Evolutionary conservation across 768 basidiomycete species (phyloP).

Genomic region (Macrocybe gigantea): DNA sequence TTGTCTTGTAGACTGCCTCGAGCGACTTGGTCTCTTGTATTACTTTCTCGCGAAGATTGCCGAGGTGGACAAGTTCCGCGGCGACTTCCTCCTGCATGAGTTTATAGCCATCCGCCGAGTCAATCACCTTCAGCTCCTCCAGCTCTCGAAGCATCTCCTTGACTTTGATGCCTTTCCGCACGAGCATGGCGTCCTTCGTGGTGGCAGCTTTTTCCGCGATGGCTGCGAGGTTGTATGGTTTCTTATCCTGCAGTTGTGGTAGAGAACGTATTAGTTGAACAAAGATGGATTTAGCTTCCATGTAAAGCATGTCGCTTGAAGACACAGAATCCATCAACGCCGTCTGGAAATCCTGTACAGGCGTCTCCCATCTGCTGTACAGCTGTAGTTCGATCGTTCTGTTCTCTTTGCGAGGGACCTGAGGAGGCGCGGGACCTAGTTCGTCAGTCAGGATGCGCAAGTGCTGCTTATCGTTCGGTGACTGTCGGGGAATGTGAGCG

Average conservation of each 20-base stretch:
- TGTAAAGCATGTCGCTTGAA: slow-evolving; percentile 97
- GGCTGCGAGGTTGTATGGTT: slow-evolving; percentile 81
- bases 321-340: slow-evolving; percentile 97
- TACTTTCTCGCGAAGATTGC: slow-evolving; percentile 95
- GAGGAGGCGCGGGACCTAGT: slow-evolving; percentile 86
- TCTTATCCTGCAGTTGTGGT: slow-evolving; percentile 75
- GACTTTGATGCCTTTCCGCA: slow-evolving; percentile 97
- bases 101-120: slow-evolving; percentile 75
- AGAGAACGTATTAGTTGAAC: slow-evolving; percentile 96
- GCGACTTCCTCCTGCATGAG: slow-evolving; percentile 98
- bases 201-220: slow-evolving; percentile 96
- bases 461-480: slow-evolving; percentile 96
- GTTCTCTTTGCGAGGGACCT: slow-evolving; percentile 98
- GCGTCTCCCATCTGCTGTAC: slow-evolving; percentile 99
- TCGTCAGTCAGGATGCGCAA: slow-evolving; percentile 95
- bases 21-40: slow-evolving; percentile 86
- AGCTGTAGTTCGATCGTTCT: slow-evolving; percentile 86
- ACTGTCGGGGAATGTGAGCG: slow-evolving; percentile 37
- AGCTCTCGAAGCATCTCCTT: slow-evolving; percentile 98
- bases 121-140: slow-evolving; percentile 85
- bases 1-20: slow-evolving; percentile 98
- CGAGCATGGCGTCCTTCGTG: slow-evolving; percentile 93
- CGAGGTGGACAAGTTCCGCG: slow-evolving; percentile 92
- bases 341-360: slow-evolving; percentile 94
- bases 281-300: slow-evolving; percentile 99